A percentile compares a stretch with the other conserved stretches of the same genome.
Conservation (phyloP, 352 stramenopile genomes). For the Phytopythium montanum region DNA sequence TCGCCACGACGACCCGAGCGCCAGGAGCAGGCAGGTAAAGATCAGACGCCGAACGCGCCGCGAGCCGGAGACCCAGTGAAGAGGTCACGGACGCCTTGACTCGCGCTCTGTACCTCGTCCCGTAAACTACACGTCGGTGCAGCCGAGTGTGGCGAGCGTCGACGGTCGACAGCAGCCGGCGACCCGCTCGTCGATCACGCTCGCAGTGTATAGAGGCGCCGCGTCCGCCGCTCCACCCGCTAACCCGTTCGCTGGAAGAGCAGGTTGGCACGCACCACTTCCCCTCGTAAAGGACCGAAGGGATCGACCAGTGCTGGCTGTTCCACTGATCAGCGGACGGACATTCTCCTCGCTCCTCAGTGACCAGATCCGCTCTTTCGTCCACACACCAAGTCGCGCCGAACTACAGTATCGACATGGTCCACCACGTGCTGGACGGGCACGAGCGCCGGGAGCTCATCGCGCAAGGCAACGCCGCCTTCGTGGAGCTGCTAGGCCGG, state of each 20-base stretch:
- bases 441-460: conserved; percentile 40
- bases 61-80: not conserved
- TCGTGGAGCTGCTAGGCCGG: conserved; percentile 35
- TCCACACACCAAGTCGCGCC: not conserved
- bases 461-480: conserved; percentile 34
- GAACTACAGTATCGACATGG: conserved; percentile 16
- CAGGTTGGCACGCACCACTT: not conserved
- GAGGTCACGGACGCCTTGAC: not conserved
- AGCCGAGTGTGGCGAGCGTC: not conserved
- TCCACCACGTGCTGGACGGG: conserved; percentile 24
- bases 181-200: not conserved
- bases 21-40: not conserved
- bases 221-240: not conserved
- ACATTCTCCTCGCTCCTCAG: not conserved
- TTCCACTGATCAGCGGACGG: conserved; percentile 2
- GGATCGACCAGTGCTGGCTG: not conserved
- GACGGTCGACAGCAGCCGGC: not conserved
- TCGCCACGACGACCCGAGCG: not conserved
- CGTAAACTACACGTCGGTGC: not conserved
- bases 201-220: not conserved
- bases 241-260: not conserved
- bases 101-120: not conserved
- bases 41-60: not conserved
- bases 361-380: not conserved
- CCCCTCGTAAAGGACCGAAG: not conserved